phyloP scores from a whole-genome alignment of 108 stramenopile species.

The Cyclotella kingstonii region DNA sequence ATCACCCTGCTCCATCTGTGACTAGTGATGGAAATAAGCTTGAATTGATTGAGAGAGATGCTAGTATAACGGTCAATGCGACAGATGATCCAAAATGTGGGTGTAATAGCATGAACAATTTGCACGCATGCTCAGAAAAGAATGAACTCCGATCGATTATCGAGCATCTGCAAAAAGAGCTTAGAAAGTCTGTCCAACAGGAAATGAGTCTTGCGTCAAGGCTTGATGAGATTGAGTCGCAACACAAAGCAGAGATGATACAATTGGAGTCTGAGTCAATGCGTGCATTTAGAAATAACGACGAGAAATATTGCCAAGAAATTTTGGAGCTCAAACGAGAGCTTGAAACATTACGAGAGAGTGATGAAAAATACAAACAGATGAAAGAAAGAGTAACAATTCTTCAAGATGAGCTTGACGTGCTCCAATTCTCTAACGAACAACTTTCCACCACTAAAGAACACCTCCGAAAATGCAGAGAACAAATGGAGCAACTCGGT shows the following conservation, averaged over 20 bases:
- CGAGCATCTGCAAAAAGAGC: slow-evolving; percentile 38
- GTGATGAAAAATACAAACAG: slow-evolving; percentile 20
- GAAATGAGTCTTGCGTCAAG: slow-evolving; percentile 48
- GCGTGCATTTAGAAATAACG: slow-evolving; percentile 33
- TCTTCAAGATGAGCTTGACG: slow-evolving; percentile 74
- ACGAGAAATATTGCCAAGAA: slow-evolving; percentile 39
- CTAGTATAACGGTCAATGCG: background rate
- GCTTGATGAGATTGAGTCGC: slow-evolving; percentile 52
- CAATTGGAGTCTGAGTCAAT: slow-evolving; percentile 54
- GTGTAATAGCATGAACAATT: slow-evolving; percentile 4
- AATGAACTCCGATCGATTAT: slow-evolving; percentile 12
- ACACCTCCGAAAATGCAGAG: slow-evolving; percentile 61
- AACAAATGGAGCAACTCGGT: slow-evolving; percentile 57
- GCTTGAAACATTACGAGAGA: slow-evolving; percentile 33
- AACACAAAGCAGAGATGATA: slow-evolving; percentile 67
- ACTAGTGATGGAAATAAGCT: slow-evolving; percentile 14
- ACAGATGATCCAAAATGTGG: background rate
- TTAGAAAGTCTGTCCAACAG: slow-evolving; percentile 39
- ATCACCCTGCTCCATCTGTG: slow-evolving; percentile 1
- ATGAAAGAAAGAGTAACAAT: slow-evolving; percentile 53
- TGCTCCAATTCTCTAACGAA: slow-evolving; percentile 57
- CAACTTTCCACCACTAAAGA: slow-evolving; percentile 59
- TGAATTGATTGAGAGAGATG: slow-evolving; percentile 18
- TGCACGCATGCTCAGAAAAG: background rate
- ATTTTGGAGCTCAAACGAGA: slow-evolving; percentile 40